Percentiles rank a stretch among this genome's conserved stretches.
phyloP scores from a whole-genome alignment of 2,329 filamentous ascomycete species.

The Penicillium sp. region DNA sequence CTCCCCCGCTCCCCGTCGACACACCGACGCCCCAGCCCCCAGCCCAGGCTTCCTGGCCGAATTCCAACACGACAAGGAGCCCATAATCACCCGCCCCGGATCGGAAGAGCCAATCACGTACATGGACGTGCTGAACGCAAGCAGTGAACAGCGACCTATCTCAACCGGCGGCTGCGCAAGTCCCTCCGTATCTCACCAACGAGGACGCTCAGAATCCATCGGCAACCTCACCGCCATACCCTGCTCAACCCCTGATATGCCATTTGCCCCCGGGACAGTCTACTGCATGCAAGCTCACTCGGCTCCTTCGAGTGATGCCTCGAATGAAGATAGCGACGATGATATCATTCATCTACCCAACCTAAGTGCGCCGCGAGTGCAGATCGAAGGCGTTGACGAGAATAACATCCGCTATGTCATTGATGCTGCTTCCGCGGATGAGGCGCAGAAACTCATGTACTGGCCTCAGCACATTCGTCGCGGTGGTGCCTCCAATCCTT shows the following conservation, averaged over 20 bases:
- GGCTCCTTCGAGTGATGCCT: slow-evolving; percentile 20
- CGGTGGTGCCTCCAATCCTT: slow-evolving; percentile 4
- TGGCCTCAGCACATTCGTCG: slow-evolving; percentile 27
- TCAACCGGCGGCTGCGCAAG: slow-evolving; percentile 1
- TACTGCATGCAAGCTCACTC: slow-evolving; percentile 37
- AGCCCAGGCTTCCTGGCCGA: slow-evolving; percentile 30
- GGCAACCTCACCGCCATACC: slow-evolving; percentile 7
- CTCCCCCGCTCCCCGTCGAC: slow-evolving; percentile 32
- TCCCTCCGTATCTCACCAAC: slow-evolving; percentile 4
- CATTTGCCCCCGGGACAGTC: slow-evolving; percentile 24
- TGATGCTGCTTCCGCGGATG: slow-evolving; percentile 24
- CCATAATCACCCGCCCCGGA: neutral
- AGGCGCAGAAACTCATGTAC: slow-evolving; percentile 33
- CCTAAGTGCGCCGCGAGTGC: slow-evolving; percentile 24
- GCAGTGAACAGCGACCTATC: slow-evolving; percentile 14
- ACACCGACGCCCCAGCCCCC: slow-evolving; percentile 43
- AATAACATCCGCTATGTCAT: slow-evolving; percentile 36
- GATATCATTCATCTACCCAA: slow-evolving; percentile 38
- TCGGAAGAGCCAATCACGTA: slow-evolving; percentile 27
- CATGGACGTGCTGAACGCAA: slow-evolving; percentile 29
- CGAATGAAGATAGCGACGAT: slow-evolving; percentile 33
- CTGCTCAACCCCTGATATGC: slow-evolving; percentile 9
- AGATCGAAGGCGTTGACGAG: slow-evolving; percentile 34
- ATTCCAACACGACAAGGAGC: slow-evolving; percentile 11
- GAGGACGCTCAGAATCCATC: slow-evolving; percentile 13